Evolutionary conservation across 2,329 filamentous ascomycete genomes (phyloP).

Genomic region (Gnomoniopsis smithogilvyi): DNA sequence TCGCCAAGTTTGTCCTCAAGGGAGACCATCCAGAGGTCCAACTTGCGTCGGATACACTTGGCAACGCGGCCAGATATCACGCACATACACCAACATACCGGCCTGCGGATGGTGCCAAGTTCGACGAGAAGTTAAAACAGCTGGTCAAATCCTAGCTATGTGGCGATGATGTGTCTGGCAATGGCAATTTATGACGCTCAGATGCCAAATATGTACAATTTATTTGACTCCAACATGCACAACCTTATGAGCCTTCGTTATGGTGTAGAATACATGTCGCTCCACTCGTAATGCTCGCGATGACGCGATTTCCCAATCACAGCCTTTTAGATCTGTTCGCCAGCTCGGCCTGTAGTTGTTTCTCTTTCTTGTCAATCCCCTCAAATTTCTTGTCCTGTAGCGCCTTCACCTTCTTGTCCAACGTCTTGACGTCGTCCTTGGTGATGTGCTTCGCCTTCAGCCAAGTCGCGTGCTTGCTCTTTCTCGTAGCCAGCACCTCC

Average conservation of each 20-base stretch:
- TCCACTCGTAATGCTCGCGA: background rate
- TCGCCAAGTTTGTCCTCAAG: conserved; percentile 35
- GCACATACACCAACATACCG: conserved; percentile 30
- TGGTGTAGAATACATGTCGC: background rate
- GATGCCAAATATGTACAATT: conserved; percentile 9
- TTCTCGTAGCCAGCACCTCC: conserved; percentile 42
- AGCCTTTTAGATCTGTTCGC: conserved; percentile 23
- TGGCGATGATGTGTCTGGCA: background rate
- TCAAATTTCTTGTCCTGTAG: conserved; percentile 52
- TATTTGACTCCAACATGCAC: background rate
- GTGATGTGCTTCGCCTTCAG: conserved; percentile 39
- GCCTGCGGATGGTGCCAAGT: conserved; percentile 22
- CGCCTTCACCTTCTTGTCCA: conserved; percentile 48
- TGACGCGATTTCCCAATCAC: background rate
- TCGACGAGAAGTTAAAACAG: conserved; percentile 28
- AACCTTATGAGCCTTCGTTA: background rate
- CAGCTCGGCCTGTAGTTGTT: conserved; percentile 42
- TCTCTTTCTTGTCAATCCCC: conserved; percentile 47
- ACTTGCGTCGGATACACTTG: conserved; percentile 26
- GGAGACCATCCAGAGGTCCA: conserved; percentile 35
- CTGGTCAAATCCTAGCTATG: conserved; percentile 9
- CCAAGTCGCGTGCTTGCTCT: conserved; percentile 49
- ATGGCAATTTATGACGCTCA: too few relatives aligned
- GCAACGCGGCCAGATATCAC: conserved; percentile 33
- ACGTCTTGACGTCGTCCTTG: conserved; percentile 37